Percentiles rank a stretch among this genome's conserved stretches.
Conservation (phyloP, 2,329 filamentous ascomycete species). For the Stagonosporopsis cucurbitacearum region DNA sequence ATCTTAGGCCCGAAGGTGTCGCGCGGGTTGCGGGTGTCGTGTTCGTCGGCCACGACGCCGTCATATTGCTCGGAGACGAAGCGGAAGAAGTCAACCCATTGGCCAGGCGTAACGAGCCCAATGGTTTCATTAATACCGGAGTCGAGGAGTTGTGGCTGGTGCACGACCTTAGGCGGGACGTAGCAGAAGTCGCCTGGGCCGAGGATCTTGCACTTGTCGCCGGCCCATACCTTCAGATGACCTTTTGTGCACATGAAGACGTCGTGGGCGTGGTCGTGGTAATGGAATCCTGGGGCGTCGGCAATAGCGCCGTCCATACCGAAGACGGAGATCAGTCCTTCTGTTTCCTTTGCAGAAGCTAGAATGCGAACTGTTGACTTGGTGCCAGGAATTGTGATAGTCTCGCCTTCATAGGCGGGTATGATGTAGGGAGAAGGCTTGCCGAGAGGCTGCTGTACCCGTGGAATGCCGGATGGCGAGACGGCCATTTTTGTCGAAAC, state of each 20-base stretch:
- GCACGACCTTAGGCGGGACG: conserved; percentile 25
- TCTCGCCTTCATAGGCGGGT: conserved; percentile 25
- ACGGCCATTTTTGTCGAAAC: conserved; percentile 6
- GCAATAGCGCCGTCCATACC: conserved; percentile 25
- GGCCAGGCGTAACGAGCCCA: conserved; percentile 27
- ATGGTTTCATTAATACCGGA: conserved; percentile 26
- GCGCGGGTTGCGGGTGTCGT: conserved; percentile 20
- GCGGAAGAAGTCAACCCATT: conserved; percentile 33
- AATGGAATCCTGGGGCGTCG: conserved; percentile 30
- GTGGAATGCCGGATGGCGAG: conserved; percentile 11
- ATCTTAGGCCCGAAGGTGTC: conserved; percentile 24
- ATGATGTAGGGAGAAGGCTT: conserved; percentile 24
- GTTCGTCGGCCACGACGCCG: conserved; percentile 27
- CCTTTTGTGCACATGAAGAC: conserved; percentile 33
- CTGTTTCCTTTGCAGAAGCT: conserved; percentile 24
- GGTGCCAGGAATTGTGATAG: conserved; percentile 25
- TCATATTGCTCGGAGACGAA: conserved; percentile 26
- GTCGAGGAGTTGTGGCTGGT: conserved; percentile 24
- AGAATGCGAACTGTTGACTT: conserved; percentile 27
- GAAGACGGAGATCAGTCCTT: conserved; percentile 27
- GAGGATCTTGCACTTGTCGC: conserved; percentile 26
- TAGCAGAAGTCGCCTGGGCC: conserved; percentile 30
- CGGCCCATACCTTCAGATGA: conserved; percentile 25
- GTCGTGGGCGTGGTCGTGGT: conserved; percentile 29
- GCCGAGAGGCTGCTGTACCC: conserved; percentile 17